These are phyloP conservation scores for Suhomyces bokatorum DNA, from an alignment of 1,139 yeast genomes.

Conservation along the genomic window DNA sequence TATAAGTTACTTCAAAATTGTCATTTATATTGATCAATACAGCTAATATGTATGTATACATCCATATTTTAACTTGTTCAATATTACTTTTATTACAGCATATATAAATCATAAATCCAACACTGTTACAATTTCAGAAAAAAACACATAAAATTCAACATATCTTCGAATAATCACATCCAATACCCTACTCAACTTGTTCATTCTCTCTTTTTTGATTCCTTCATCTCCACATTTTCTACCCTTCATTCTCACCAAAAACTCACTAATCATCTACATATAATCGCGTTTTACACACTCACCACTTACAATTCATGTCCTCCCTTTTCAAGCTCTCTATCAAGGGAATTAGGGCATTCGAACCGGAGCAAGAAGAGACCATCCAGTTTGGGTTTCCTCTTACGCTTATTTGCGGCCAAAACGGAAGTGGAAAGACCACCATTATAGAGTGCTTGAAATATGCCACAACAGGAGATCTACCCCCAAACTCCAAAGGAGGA, in stretches of 20 bases:
- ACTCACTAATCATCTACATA: neutral
- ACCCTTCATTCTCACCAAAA: neutral
- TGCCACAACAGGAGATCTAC: constrained; percentile 93
- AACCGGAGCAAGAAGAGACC: constrained; percentile 76
- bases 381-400: constrained; percentile 89
- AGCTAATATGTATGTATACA: no score
- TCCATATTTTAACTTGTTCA: no score
- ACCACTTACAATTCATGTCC: constrained; percentile 47
- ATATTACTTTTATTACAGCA: no score
- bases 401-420: constrained; percentile 92
- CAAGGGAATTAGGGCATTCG: constrained; percentile 89
- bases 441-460: constrained; percentile 91
- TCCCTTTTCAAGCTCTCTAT: constrained; percentile 76
- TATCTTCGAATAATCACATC: no score
- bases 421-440: constrained; percentile 98
- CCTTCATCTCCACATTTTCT: neutral
- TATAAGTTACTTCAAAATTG: no score
- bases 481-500: constrained; percentile 95
- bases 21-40: no score
- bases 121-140: no score
- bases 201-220: no score
- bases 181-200: no score
- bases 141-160: no score
- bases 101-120: no score
- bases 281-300: neutral